Evolutionary conservation across 192 early-diverging fungal species (phyloP).

Genomic region (Spinellus fusiger): DNA sequence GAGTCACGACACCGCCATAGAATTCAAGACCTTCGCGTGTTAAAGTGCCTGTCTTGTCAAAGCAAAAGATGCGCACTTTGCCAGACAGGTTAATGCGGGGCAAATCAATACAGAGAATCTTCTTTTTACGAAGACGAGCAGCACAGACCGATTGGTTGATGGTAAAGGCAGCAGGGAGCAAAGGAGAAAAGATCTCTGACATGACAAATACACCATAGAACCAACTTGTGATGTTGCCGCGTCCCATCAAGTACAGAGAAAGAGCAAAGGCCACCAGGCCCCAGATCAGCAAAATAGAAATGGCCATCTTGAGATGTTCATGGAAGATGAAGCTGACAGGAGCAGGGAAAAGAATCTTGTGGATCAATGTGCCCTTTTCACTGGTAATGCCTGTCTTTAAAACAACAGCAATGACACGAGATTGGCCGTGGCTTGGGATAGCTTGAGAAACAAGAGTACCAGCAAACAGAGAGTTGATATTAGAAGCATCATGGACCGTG

Average conservation of each 20-base stretch:
- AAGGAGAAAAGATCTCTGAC: conserved; percentile 61
- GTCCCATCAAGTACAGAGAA: conserved; percentile 53
- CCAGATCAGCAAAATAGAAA: conserved; percentile 60
- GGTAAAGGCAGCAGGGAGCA: conserved; percentile 69
- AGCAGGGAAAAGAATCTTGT: conserved; percentile 69
- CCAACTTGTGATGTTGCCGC: conserved; percentile 58
- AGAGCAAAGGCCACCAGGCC: conserved; percentile 54
- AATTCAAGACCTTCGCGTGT: conserved; percentile 71
- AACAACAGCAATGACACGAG: conserved; percentile 51
- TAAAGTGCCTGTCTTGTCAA: conserved; percentile 77
- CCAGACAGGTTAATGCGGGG: conserved; percentile 67
- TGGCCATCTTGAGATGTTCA: conserved; percentile 71
- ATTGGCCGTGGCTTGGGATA: conserved; percentile 14
- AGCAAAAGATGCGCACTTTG: conserved; percentile 73
- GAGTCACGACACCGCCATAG: conserved; percentile 34
- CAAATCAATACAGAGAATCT: conserved; percentile 71
- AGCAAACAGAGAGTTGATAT: conserved; percentile 58
- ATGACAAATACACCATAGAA: conserved; percentile 72
- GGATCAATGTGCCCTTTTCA: conserved; percentile 63
- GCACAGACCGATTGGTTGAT: conserved; percentile 68
- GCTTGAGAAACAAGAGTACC: conserved; percentile 65
- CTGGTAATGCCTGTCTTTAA: conserved; percentile 61
- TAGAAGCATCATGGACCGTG: conserved; percentile 34
- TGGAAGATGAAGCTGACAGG: conserved; percentile 71
- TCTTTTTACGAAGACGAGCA: conserved; percentile 50